Evolutionary conservation across 306 rosid genomes (phyloP).

Genomic region (Astragalus glycyphyllos): DNA sequence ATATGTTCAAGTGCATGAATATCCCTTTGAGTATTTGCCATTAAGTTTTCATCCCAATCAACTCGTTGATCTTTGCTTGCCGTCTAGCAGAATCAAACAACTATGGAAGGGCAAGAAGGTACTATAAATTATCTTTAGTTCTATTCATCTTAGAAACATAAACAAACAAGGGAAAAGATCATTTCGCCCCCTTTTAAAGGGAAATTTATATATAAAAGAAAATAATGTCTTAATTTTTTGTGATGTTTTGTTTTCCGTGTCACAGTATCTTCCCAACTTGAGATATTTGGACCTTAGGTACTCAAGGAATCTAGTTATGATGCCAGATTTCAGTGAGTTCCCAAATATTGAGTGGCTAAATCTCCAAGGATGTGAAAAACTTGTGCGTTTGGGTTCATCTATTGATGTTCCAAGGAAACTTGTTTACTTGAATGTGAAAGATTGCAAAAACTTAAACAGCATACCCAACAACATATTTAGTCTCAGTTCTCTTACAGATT

Average conservation of each 20-base stretch:
- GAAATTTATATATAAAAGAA: no score
- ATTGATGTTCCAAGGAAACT: not conserved
- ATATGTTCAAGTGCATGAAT: not conserved
- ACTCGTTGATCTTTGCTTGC: slow-evolving; percentile 14
- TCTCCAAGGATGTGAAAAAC: no score
- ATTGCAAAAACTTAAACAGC: no score
- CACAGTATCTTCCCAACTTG: not conserved
- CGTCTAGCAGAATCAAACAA: not conserved
- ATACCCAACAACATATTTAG: not conserved
- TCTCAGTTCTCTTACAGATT: not conserved
- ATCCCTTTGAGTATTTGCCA: not conserved
- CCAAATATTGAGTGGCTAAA: not conserved
- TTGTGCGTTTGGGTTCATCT: not conserved
- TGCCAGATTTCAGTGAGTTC: not conserved
- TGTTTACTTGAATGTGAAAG: no score
- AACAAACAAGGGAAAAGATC: no score
- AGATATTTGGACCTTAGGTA: not conserved
- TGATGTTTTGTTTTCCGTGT: not conserved
- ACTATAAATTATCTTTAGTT: no score
- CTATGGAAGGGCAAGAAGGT: slow-evolving; percentile 18
- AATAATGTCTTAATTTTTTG: not conserved
- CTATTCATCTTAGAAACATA: no score
- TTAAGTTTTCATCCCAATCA: not conserved
- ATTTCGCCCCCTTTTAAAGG: not conserved
- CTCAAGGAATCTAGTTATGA: not conserved